phyloP scores from a whole-genome alignment of 2,329 filamentous ascomycete genomes.

The Fusarium stilboides region DNA sequence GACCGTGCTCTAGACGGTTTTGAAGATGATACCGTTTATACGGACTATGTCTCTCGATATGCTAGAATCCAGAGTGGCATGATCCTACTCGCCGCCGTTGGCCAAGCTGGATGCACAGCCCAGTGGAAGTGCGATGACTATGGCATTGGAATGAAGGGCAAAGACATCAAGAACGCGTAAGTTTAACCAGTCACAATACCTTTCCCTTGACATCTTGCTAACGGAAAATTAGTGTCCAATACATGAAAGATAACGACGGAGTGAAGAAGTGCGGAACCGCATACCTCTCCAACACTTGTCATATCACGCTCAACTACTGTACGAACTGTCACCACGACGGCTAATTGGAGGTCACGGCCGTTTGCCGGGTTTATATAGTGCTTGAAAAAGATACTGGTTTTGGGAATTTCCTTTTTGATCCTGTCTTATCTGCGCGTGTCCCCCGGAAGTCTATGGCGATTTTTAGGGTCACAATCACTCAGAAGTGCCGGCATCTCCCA shows the following conservation, averaged over 20 bases:
- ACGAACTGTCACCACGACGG: slow-evolving; percentile 30
- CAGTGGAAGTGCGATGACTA: slow-evolving; percentile 36
- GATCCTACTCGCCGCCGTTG: slow-evolving; percentile 15
- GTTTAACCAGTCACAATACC: background rate
- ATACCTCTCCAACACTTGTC: slow-evolving; percentile 33
- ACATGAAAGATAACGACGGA: slow-evolving; percentile 34
- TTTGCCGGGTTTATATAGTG: no score
- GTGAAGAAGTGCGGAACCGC: slow-evolving; percentile 35
- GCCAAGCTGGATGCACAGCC: slow-evolving; percentile 32
- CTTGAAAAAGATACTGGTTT: no score
- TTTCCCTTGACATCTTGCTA: background rate
- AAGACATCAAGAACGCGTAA: slow-evolving; percentile 38
- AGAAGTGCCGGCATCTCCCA: no score
- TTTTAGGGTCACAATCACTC: no score
- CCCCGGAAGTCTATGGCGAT: no score
- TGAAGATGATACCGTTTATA: slow-evolving; percentile 27
- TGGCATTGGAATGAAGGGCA: slow-evolving; percentile 35
- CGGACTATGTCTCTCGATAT: slow-evolving; percentile 23
- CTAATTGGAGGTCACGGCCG: background rate
- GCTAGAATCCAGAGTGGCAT: slow-evolving; percentile 21
- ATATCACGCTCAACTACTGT: slow-evolving; percentile 35
- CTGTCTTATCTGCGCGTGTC: no score
- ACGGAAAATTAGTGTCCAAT: background rate
- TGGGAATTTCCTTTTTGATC: no score
- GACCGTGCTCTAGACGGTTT: slow-evolving; percentile 27